Base-by-base conservation (phyloP, 192 early-diverging fungal species). In the Rhizophagus clarus region DNA sequence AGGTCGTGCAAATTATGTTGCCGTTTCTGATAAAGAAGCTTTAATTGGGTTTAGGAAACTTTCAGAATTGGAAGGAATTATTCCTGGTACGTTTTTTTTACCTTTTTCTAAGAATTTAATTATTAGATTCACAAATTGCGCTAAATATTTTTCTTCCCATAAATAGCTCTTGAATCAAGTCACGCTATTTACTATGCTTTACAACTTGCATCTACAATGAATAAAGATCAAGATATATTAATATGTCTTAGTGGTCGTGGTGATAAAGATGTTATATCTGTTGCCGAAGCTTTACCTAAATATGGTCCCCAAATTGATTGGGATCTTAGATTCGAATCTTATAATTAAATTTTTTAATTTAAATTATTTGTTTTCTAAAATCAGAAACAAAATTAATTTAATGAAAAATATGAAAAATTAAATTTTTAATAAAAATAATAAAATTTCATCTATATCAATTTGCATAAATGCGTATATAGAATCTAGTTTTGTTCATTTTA, bases 241-340 rank as follows among this genome's bases (percentile, higher is more conserved):
- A 90, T 99, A 60, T 97, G 95, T 79, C 83, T 99, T 49, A 93
- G 91, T 81, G 97, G 98, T 42, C 90, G 98, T 51, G 98, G 98
- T 74, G 98, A 99, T 89, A 99, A 98, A 88, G 98, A 99, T 83
- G 95, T 99, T 80, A 85, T 93, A 79, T 94, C 95, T 17, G 96
- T 99, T 45, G 94, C 93, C 8, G 96, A 97, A 84, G 91, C 91
- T 15, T 85, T 99, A 77, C 97, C 98, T 14, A 94, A 87, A 76
- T 87, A 97, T 74, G 97, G 97, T 26, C 94, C 94, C 11, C 86
- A 93, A 84, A 99, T 99, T 83, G 96, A 92, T 66, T 99, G 97
- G 97, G 92, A 95, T 80, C 28, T 64, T 9, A 24, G 63, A 26
- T 64, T 64, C 26, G 49, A 56, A 56, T 56, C 49, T 56, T 56